Conservation (phyloP, 495 filamentous ascomycete genomes). For the Hypoxylon rickii region DNA sequence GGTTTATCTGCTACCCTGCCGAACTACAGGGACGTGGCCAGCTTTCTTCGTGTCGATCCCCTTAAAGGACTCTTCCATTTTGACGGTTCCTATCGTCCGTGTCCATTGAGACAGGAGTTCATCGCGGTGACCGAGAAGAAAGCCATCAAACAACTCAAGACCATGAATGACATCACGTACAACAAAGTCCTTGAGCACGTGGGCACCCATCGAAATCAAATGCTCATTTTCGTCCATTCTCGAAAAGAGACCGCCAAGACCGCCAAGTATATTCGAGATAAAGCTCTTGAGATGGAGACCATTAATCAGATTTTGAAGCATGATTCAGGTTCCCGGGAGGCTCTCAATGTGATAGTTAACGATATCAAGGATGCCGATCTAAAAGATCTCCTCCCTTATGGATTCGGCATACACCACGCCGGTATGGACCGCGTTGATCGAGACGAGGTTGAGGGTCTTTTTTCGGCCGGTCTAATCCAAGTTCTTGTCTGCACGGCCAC, state of each 20-base stretch:
- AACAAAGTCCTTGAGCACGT: constrained; percentile 98
- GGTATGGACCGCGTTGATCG: constrained; percentile 93
- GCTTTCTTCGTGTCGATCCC: constrained; percentile 90
- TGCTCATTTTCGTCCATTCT: constrained; percentile 98
- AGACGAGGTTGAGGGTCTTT: constrained; percentile 93
- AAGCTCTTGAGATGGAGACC: constrained; percentile 92
- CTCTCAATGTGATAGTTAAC: constrained; percentile 82
- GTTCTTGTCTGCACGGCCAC: constrained; percentile 97
- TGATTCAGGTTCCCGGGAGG: constrained; percentile 89
- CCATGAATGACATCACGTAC: constrained; percentile 99
- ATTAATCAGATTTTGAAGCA: constrained; percentile 94
- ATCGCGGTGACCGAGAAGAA: constrained; percentile 98
- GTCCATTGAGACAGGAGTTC: constrained; percentile 93
- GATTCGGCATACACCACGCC: constrained; percentile 97
- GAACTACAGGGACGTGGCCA: constrained; percentile 96
- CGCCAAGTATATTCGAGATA: constrained; percentile 92
- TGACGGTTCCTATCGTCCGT: constrained; percentile 90
- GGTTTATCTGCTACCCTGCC: constrained; percentile 94
- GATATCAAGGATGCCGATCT: constrained; percentile 82
- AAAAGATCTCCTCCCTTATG: constrained; percentile 94
- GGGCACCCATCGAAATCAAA: constrained; percentile 85
- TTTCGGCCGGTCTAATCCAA: constrained; percentile 86
- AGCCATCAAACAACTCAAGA: constrained; percentile 97
- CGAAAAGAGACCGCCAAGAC: constrained; percentile 98
- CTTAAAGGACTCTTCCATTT: constrained; percentile 91